These are phyloP conservation scores for Tolypocladium inflatum DNA, from an alignment of 2,329 filamentous ascomycete species.

Conservation along the genomic window DNA sequence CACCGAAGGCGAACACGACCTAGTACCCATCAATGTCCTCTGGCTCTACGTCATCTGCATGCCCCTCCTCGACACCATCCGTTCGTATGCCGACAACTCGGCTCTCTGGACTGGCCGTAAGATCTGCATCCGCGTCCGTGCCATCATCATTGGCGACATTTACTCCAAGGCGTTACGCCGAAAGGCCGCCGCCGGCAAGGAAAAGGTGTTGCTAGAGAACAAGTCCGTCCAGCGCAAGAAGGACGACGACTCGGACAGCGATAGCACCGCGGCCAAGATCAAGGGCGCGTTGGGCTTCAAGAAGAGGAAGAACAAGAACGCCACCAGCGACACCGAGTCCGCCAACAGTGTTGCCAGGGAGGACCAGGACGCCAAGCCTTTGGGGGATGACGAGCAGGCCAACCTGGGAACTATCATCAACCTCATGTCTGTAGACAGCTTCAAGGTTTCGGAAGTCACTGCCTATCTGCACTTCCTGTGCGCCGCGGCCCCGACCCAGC, in stretches of 20 bases:
- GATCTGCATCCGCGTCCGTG: slow-evolving; percentile 84
- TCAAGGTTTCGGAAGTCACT: slow-evolving; percentile 93
- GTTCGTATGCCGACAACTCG: slow-evolving; percentile 75
- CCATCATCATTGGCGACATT: slow-evolving; percentile 94
- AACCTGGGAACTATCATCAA: slow-evolving; percentile 99
- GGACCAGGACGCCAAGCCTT: slow-evolving; percentile 24
- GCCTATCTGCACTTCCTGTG: slow-evolving; percentile 95
- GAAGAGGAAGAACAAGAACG: slow-evolving; percentile 42
- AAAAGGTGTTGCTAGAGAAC: slow-evolving; percentile 59
- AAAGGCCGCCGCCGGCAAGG: slow-evolving; percentile 71
- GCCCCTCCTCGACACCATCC: slow-evolving; percentile 71
- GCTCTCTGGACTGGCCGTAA: slow-evolving; percentile 90
- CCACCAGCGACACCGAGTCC: slow-evolving; percentile 22
- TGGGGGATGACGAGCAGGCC: slow-evolving; percentile 58
- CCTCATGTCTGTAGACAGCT: slow-evolving; percentile 97
- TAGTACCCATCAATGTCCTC: slow-evolving; percentile 72
- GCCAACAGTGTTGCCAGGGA: slow-evolving; percentile 23
- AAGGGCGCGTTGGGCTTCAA: slow-evolving; percentile 52
- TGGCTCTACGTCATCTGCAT: slow-evolving; percentile 94
- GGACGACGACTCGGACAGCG: slow-evolving; percentile 21
- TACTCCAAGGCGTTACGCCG: slow-evolving; percentile 91
- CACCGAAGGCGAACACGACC: slow-evolving; percentile 29
- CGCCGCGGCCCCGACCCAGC: slow-evolving; percentile 81
- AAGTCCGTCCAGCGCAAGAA: slow-evolving; percentile 26
- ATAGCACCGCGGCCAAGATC: slow-evolving; percentile 35